Conservation (phyloP, 805 yeast genomes). For the Clavispora fructus region DNA sequence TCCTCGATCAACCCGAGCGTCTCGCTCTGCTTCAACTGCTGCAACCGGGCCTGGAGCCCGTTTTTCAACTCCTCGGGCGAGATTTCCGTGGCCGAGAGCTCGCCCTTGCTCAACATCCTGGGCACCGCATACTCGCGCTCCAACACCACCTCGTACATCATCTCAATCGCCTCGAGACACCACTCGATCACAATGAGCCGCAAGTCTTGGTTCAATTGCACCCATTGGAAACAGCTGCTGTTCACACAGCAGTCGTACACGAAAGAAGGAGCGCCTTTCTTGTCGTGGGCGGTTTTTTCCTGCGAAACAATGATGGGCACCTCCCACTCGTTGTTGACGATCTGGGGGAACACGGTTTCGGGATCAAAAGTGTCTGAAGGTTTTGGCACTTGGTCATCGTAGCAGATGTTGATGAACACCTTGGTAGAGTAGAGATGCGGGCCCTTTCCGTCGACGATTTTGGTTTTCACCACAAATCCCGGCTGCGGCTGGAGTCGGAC, state of each 20-base stretch:
- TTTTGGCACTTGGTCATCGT: slow-evolving; percentile 57
- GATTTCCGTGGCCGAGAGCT: slow-evolving; percentile 41
- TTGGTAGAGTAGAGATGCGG: slow-evolving; percentile 43
- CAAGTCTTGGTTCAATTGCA: slow-evolving; percentile 52
- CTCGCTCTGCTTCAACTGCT: slow-evolving; percentile 35
- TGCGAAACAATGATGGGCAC: slow-evolving; percentile 73
- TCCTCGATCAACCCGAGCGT: slow-evolving; percentile 43
- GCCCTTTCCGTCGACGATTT: slow-evolving; percentile 34
- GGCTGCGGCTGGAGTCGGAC: slow-evolving; percentile 47
- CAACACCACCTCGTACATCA: slow-evolving; percentile 41
- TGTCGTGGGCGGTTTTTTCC: slow-evolving; percentile 55
- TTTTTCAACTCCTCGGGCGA: slow-evolving; percentile 39
- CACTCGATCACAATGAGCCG: slow-evolving; percentile 70
- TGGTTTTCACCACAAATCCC: slow-evolving; percentile 69
- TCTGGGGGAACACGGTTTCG: slow-evolving; percentile 52
- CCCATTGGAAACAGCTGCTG: slow-evolving; percentile 57
- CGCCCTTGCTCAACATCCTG: slow-evolving; percentile 69
- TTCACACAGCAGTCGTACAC: slow-evolving; percentile 81
- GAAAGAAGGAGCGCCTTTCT: slow-evolving; percentile 57
- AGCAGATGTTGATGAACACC: slow-evolving; percentile 75
- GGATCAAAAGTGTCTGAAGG: slow-evolving; percentile 56
- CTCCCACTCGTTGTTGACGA: slow-evolving; percentile 74
- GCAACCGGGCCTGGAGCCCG: slow-evolving; percentile 31
- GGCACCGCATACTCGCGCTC: slow-evolving; percentile 67
- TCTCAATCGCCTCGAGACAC: slow-evolving; percentile 77